Base-by-base conservation (phyloP, 768 basidiomycete species). In the Dendrothele bispora region DNA sequence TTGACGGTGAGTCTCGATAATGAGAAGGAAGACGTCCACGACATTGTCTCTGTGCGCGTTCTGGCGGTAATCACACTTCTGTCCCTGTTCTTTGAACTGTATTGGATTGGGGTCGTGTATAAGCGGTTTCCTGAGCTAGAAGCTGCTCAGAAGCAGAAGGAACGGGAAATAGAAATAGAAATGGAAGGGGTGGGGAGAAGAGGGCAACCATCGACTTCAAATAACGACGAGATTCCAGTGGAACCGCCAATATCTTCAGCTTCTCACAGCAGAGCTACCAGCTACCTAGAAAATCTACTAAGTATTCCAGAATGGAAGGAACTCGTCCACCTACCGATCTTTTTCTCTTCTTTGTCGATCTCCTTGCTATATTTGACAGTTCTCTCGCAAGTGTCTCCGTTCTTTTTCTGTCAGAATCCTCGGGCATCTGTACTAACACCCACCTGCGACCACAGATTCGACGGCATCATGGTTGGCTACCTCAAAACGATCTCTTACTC, bases 391-490 rank as follows among this genome's bases (percentile, higher is more conserved):
- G 54, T 25, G 11, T n/a, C 50, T n/a, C 5, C 32, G 12, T 37
- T 4, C 22, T 12, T 30, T 21, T 25, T 52, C 56, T 52, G 25
- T 48, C 49, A 29, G n/a, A 24, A 11, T 43, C 36, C 11, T 28
- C 34, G 18, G 5, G n/a, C 14, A n/a, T 10, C 18, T 25, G 43
- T n/a, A 21, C 24, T 37, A 10, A 15, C n/a, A 15, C n/a, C n/a
- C n/a, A n/a, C n/a, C n/a, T n/a, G n/a, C n/a, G n/a, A n/a, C n/a
- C n/a, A n/a, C n/a, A 67, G 66, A 21, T 79, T 80, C 52, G 79
- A 82, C 53, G 78, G 77, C 5, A 77, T 70, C 2, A 73, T 82
- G 74, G 58, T 82, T 18, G 61, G 68, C 1, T 82, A 71, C 58
- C 65, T 82, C 26, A 80, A 80, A 52, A 56, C 38, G 34, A 61